Base-by-base conservation (phyloP, 2,329 filamentous ascomycete species). In the Cladosporium sp. region DNA sequence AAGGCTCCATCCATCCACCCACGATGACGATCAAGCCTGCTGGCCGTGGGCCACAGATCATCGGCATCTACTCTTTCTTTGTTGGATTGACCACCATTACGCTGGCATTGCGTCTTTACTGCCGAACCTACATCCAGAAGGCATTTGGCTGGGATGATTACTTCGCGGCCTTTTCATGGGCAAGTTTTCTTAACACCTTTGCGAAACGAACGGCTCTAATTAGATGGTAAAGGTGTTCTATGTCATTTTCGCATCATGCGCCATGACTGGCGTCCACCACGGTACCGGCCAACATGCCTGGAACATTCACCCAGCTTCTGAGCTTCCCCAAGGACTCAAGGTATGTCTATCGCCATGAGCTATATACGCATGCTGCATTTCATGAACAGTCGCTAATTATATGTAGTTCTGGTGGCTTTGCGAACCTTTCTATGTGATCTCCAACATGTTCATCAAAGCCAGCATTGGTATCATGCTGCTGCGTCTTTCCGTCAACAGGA, bases 401-500 rank as follows among this genome's bases (percentile, higher is more conserved):
- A 15, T 8, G 8, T 9, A 55, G 52, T 55, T 55, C 52, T 62
- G 68, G 63, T 80, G 76, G 49, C 79, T 75, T 25, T 74, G 61
- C 44, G 61, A 63, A 40, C 60, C 60, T 13, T 36, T 61, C 19
- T 63, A 60, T 39, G 52, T 63, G 3, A 40, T 63, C 19, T 61
- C 60, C 20, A 61, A 63, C 49, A 63, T 63, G 61, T 48, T 57
- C 20, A 60, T 63, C 56, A 63, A 63, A 36, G 60, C 58, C 9
- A 61, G 58, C 36, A 63, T 63, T 13, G 61, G 56, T 10, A 52
- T 63, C n/a, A 61, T 61, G 61, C 56, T 63, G 13, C 56, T 63
- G 12, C 58, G 60, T 12, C 50, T 63, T 13, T 42, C 56, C 22
- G 60, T 63, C 48, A 49, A 56, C 24, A 32, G 15, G 4, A 37